Evolutionary conservation across 345 rosid species (phyloP).

Genomic region (Atalantia buxifolia): DNA sequence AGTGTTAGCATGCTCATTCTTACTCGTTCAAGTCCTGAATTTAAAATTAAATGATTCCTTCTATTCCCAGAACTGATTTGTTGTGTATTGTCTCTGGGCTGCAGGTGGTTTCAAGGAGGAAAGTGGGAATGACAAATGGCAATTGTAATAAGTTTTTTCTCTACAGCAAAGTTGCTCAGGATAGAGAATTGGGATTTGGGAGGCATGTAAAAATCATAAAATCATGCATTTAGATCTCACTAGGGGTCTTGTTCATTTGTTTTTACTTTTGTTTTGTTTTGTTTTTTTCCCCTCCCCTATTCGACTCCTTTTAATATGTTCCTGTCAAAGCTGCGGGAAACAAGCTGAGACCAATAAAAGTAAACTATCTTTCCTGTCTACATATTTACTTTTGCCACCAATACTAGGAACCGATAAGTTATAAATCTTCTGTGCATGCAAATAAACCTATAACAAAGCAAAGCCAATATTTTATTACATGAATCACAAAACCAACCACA

Average conservation of each 20-base stretch:
- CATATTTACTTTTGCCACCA: not conserved
- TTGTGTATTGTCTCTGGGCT: constrained; percentile 1
- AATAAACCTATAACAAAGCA: not conserved
- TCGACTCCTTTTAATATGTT: constrained; percentile 29
- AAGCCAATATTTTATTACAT: not conserved
- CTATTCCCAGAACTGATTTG: constrained; percentile 1
- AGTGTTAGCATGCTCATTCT: constrained; percentile 21
- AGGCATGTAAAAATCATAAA: constrained; percentile 12
- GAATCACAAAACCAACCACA: not conserved
- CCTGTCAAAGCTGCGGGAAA: constrained; percentile 54
- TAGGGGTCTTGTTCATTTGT: constrained; percentile 27
- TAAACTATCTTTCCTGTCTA: constrained; percentile 12
- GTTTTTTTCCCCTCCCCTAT: not conserved
- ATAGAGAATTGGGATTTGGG: constrained; percentile 13
- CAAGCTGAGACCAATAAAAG: constrained; percentile 27
- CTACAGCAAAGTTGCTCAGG: constrained; percentile 20
- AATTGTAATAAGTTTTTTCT: constrained; percentile 21
- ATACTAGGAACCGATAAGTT: not conserved
- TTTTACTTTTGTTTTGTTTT: constrained; percentile 13
- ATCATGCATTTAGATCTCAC: constrained; percentile 28
- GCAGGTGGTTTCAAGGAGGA: constrained; percentile 46
- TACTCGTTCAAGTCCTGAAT: not conserved
- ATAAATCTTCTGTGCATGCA: constrained; percentile 1
- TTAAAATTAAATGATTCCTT: not conserved
- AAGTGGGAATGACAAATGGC: constrained; percentile 40